These are phyloP conservation scores for Rhododendron vialii DNA, from an alignment of 148 eudicot genomes.

Conservation along the genomic window DNA sequence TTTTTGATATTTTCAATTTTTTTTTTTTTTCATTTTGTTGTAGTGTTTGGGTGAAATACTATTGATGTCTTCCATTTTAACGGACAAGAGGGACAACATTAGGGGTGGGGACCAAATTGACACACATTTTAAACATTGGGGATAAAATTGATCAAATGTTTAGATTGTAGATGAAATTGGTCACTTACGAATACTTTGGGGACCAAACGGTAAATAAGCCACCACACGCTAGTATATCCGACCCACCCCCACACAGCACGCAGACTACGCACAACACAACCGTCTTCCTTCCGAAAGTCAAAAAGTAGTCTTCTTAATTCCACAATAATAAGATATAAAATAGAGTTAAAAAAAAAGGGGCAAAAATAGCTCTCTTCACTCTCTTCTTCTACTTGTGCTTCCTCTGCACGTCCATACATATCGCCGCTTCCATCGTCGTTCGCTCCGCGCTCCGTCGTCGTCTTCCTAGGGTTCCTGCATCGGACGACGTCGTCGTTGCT, in stretches of 20 bases:
- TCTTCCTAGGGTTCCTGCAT: neutral
- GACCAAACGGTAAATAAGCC: too few relatives aligned
- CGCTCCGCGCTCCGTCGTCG: neutral
- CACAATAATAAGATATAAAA: too few relatives aligned
- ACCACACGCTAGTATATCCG: neutral
- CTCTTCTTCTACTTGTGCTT: constrained; percentile 8
- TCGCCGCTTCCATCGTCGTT: neutral
- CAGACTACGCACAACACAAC: neutral
- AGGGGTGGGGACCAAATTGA: too few relatives aligned
- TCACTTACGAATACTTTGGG: too few relatives aligned
- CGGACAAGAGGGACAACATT: too few relatives aligned
- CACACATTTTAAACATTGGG: too few relatives aligned
- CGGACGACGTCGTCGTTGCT: neutral
- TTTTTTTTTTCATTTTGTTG: too few relatives aligned
- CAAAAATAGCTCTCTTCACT: constrained; percentile 10
- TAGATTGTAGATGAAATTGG: too few relatives aligned
- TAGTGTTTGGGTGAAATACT: too few relatives aligned
- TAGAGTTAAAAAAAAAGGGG: neutral
- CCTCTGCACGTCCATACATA: neutral
- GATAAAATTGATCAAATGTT: too few relatives aligned
- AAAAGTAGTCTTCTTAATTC: neutral
- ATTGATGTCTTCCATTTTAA: too few relatives aligned
- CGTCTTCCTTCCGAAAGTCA: neutral
- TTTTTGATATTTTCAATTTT: too few relatives aligned
- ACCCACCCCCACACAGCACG: neutral